Evolutionary conservation across 2,329 filamentous ascomycete genomes (phyloP), one percentile per base, ranked within the genome.

Genomic region (Fusarium sp.): DNA sequence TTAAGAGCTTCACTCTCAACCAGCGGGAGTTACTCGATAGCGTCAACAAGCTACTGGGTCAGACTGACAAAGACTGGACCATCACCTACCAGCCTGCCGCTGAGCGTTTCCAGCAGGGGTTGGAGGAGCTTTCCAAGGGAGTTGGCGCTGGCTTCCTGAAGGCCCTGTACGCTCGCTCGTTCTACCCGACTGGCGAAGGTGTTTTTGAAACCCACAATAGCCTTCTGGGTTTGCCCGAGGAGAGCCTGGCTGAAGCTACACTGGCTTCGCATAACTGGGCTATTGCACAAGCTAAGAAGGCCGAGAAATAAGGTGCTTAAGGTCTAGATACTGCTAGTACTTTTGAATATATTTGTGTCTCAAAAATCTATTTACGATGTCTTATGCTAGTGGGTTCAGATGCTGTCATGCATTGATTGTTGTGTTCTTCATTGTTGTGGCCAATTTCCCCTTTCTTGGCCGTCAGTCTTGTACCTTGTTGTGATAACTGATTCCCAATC

Each of bases 401-500:
- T 36, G 33, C 16, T 36, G 0, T 16, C 14, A 16, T 16, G 6
- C 16, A 16, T 36, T 36, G 33, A 8, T 35, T 6, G 4, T 2
- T 6, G 10, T 6, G 20, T 42, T 20, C n/a, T 20, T 40, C 38
- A 20, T n/a, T 20, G 10, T 42, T 13, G n/a, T 20, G 10, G n/a
- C 10, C n/a, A 4, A 42, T 42, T n/a, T 3, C 5, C n/a, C 20
- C 11, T 22, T n/a, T 14, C 2, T 22, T 4, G 13, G 40, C 40
- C 20, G 6, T 42, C 11, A 5, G 22, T 5, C 11, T 14, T 20
- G 20, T 3, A 22, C 6, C 40, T 13, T 16, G 1, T 8, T 9
- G 13, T 3, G 2, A 16, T 5, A 20, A 25, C 40, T 1, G 6
- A 2, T 45, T 14, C 7, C 2, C 1, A 16, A 0, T 9, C 13